Base-by-base conservation (phyloP, 768 basidiomycete genomes). In the Termitomyces sp. region DNA sequence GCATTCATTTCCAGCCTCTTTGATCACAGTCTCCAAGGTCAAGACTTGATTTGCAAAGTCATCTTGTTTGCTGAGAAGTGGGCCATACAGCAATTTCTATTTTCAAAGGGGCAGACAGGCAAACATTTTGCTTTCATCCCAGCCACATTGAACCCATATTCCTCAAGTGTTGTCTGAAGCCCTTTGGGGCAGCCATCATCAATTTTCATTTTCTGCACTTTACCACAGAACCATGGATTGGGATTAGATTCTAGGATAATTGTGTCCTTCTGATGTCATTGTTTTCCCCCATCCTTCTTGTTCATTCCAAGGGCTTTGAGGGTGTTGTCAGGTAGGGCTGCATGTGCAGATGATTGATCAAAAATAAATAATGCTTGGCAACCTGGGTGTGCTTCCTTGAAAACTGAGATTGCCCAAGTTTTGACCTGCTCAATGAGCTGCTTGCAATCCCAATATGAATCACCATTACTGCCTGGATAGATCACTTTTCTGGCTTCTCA, bases 391-490 rank as follows among this genome's bases (percentile, higher is more conserved):
- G 40, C 20, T 42, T 42, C 4, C 40, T 42, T 20, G 4, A 42
- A 42, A 7, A 42, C 40, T 42, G 40, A 8, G 22, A 42, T 42
- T 8, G 20, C n/a, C 71, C 72, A 39, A 67, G 68, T 30, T 50
- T 77, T 14, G 37, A 53, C 36, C 26, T 39, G 16, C 16, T 27
- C 40, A 46, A 55, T 43, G 22, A 45, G 44, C 27, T 45, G 44
- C 13, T 30, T 45, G 44, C 24, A 45, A 27, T 45, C 12, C 44
- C 44, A 45, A 12, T 45, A 45, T 45, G 44, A 24, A 45, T 45
- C 10, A 5, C 44, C 24, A 45, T 45, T 45, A 16, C 9, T 24
- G 24, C 44, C 44, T 45, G 48, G n/a, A 18, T 34, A 33, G 34
- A 34, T 49, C 10, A 9, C 13, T 13, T 45, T 45, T 13, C 18